Evolutionary conservation across 2,329 filamentous ascomycete genomes (phyloP), one percentile per base, ranked within the genome.

Genomic region (Cordyceps farinosa): DNA sequence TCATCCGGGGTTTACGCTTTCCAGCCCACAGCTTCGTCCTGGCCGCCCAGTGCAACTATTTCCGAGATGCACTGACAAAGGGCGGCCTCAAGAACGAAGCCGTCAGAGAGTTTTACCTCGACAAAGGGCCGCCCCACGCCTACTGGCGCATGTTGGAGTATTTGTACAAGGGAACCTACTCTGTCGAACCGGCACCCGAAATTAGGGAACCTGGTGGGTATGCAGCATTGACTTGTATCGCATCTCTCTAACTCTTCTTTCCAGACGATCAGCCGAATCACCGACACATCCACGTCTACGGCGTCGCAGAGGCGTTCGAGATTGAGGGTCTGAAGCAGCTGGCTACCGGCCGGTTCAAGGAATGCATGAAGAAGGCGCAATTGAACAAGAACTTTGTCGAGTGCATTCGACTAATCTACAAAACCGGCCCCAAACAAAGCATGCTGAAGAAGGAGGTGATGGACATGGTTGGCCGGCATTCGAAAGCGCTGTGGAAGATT

Each of bases 111-210:
- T 61, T 61, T 13, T 29, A 29, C 8, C 53, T 45, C 30, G 29
- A 61, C 8, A n/a, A 17, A 8, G 17, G n/a, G 3, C 15, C n/a
- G 1, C 50, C 38, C 17, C 48, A 61, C 53, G 58, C 58, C 15
- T 53, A 44, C 50, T 61, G 58, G 58, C 58, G 58, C 15, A 61
- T 53, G 58, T 50, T 61, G 29, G 58, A 61, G 36, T 61, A 53
- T 30, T 8, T 61, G 27, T 61, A 53, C 27, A 61, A 53, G n/a
- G 58, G 48, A 2, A 27, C 7, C 6, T 61, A 61, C 40, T 34
- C 27, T 1, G 13, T 22, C 22, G n/a, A 34, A 2, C 36, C 48
- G 7, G 36, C 29, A 10, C 9, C 58, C 9, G 29, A 45, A 5
- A 45, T 53, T 15, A 7, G 4, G 7, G 29, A 53, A 13, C 17